These are phyloP conservation scores for Metschnikowia lochheadii DNA, from an alignment of 805 yeast genomes.

Conservation along the genomic window DNA sequence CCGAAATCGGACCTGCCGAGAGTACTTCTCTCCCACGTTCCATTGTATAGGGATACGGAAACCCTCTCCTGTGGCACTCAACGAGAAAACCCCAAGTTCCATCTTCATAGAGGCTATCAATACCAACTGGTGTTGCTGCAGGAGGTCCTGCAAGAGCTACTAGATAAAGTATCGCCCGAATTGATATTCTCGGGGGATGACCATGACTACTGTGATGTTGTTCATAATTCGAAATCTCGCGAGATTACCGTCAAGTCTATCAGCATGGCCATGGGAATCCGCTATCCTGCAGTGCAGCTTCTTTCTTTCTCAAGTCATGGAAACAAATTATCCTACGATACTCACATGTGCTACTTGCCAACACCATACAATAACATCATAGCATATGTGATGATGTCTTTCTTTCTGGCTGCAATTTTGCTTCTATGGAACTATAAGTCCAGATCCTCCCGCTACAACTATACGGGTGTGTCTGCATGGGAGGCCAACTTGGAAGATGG, in stretches of 20 bases:
- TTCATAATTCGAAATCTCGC: slow-evolving; percentile 17
- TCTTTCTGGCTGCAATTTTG: slow-evolving; percentile 25
- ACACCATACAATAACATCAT: slow-evolving; percentile 42
- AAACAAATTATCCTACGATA: slow-evolving; percentile 23
- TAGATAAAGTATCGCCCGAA: slow-evolving; percentile 17
- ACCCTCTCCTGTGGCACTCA: slow-evolving; percentile 20
- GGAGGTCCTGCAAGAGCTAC: slow-evolving; percentile 15
- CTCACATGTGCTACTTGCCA: slow-evolving; percentile 43
- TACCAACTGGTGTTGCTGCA: slow-evolving; percentile 23
- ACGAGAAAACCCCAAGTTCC: slow-evolving; percentile 18
- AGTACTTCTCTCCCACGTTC: slow-evolving; percentile 24
- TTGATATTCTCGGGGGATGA: slow-evolving; percentile 27
- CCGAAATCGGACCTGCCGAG: slow-evolving; percentile 14
- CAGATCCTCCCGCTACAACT: slow-evolving; percentile 23
- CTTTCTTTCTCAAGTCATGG: slow-evolving; percentile 20
- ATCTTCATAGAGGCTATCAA: slow-evolving; percentile 21
- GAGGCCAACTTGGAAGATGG: slow-evolving; percentile 10
- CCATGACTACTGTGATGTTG: slow-evolving; percentile 23
- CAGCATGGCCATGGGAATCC: slow-evolving; percentile 40
- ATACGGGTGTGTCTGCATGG: slow-evolving; percentile 14
- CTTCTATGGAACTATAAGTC: slow-evolving; percentile 29
- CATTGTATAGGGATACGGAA: slow-evolving; percentile 20
- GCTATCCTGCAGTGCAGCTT: slow-evolving; percentile 40
- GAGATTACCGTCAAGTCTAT: slow-evolving; percentile 39
- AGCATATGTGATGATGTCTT: slow-evolving; percentile 36